Percentiles rank a stretch among this genome's conserved stretches.
Evolutionary conservation across 202 grass and related monocot genomes (phyloP).

Genomic region (Elaeis oleifera): DNA sequence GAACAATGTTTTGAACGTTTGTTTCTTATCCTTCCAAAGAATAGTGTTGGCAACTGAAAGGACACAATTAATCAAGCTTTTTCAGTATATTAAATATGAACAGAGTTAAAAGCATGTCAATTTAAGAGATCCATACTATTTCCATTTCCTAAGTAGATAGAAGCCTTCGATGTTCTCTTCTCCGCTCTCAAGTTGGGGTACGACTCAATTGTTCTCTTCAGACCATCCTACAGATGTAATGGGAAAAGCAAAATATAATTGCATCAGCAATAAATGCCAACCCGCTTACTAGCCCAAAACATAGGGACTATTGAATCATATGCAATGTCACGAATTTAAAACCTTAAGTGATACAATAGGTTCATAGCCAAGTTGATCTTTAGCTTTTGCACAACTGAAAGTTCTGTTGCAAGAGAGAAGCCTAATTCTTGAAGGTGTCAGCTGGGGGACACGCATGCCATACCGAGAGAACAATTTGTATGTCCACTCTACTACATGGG

Average conservation of each 20-base stretch:
- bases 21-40: constrained; percentile 89
- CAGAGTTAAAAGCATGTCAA: neutral
- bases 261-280: neutral
- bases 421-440: constrained; percentile 95
- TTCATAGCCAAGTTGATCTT: constrained; percentile 83
- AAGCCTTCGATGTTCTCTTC: constrained; percentile 66
- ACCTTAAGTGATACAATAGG: constrained; percentile 91
- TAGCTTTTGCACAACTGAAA: constrained; percentile 78
- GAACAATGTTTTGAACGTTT: constrained; percentile 53
- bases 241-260: neutral
- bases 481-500: constrained; percentile 75
- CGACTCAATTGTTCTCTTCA: constrained; percentile 73
- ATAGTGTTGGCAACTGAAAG: constrained; percentile 81
- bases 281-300: too few species aligned
- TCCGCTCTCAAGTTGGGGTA: constrained; percentile 74
- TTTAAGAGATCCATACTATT: constrained; percentile 39
- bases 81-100: neutral
- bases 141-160: constrained; percentile 76
- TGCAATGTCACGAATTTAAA: neutral
- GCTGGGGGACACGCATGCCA: constrained; percentile 90
- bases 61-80: constrained; percentile 1
- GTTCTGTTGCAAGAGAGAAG: constrained; percentile 93
- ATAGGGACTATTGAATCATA: too few species aligned
- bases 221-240: constrained; percentile 63
- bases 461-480: constrained; percentile 68